These are phyloP conservation scores for Claviceps citrina DNA, from an alignment of 2,329 filamentous ascomycete genomes.

Conservation along the genomic window DNA sequence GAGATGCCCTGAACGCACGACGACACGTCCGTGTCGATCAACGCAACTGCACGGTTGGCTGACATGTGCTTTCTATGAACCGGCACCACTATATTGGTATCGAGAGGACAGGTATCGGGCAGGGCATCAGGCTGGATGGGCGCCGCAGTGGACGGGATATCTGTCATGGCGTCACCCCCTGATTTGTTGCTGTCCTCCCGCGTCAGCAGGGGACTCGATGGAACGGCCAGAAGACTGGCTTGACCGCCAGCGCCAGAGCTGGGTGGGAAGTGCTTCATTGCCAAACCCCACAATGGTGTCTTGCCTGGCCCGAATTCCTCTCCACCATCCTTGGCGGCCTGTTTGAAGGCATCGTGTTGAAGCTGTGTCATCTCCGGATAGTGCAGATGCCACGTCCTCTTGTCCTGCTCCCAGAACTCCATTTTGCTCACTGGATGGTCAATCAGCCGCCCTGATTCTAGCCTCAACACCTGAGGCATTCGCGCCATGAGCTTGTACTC, in stretches of 20 bases:
- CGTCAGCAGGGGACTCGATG: constrained; percentile 11
- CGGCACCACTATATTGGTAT: constrained; percentile 22
- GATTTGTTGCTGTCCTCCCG: constrained; percentile 10
- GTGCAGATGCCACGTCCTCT: constrained; percentile 41
- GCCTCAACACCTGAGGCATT: constrained; percentile 33
- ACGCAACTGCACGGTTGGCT: constrained; percentile 39
- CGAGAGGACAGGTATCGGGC: constrained; percentile 22
- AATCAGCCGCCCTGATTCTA: constrained; percentile 39
- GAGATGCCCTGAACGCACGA: constrained; percentile 50
- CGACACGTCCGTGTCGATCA: constrained; percentile 46
- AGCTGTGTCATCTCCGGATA: constrained; percentile 50
- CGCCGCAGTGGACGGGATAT: constrained; percentile 19
- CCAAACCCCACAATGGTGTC: constrained; percentile 38
- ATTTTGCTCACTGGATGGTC: constrained; percentile 41
- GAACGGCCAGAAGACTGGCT: not conserved
- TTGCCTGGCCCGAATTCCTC: constrained; percentile 40
- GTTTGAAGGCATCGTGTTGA: constrained; percentile 39
- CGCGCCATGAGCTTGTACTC: constrained; percentile 33
- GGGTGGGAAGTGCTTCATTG: constrained; percentile 44
- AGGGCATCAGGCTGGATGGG: constrained; percentile 14
- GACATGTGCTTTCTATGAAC: constrained; percentile 16
- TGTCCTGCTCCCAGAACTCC: constrained; percentile 42
- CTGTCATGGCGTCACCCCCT: constrained; percentile 13
- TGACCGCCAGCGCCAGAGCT: constrained; percentile 12
- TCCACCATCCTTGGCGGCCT: constrained; percentile 32